A percentile compares a stretch with the other conserved stretches of the same genome.
Evolutionary conservation across 257 asterid species (phyloP).

Genomic region (Pogostemon cablin): DNA sequence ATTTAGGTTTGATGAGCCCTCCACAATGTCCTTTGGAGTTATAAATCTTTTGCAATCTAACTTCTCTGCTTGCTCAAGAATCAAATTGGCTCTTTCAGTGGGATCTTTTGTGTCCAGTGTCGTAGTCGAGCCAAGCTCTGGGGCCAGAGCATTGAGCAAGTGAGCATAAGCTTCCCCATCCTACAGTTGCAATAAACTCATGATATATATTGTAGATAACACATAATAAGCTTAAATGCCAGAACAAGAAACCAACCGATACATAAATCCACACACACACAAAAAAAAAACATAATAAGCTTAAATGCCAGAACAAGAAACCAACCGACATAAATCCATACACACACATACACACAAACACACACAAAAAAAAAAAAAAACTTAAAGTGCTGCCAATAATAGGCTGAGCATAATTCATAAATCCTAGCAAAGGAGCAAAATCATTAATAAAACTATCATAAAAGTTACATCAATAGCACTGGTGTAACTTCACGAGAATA

Average conservation of each 20-base stretch:
- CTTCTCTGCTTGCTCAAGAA: slow-evolving; percentile 91
- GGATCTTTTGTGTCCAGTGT: slow-evolving; percentile 79
- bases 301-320: background rate
- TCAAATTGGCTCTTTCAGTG: slow-evolving; percentile 80
- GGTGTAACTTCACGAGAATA: too few relatives aligned
- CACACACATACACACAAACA: too few relatives aligned
- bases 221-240: background rate
- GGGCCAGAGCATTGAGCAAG: slow-evolving; percentile 90
- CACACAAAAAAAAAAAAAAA: background rate
- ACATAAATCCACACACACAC: too few relatives aligned
- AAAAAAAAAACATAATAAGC: background rate
- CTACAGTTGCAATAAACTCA: slow-evolving; percentile 41
- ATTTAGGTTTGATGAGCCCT: slow-evolving; percentile 84
- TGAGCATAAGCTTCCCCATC: slow-evolving; percentile 96
- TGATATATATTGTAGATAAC: background rate
- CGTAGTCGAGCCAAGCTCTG: slow-evolving; percentile 73
- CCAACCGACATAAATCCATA: too few relatives aligned
- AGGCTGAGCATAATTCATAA: too few relatives aligned
- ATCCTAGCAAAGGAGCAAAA: too few relatives aligned
- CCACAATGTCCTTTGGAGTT: slow-evolving; percentile 85
- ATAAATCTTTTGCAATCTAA: slow-evolving; percentile 84
- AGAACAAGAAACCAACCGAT: too few relatives aligned
- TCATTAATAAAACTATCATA: too few relatives aligned
- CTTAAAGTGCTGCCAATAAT: too few relatives aligned
- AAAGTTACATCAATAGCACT: too few relatives aligned